These are phyloP conservation scores for Globisporangium parvum DNA, from an alignment of 352 stramenopile genomes.

Conservation along the genomic window DNA sequence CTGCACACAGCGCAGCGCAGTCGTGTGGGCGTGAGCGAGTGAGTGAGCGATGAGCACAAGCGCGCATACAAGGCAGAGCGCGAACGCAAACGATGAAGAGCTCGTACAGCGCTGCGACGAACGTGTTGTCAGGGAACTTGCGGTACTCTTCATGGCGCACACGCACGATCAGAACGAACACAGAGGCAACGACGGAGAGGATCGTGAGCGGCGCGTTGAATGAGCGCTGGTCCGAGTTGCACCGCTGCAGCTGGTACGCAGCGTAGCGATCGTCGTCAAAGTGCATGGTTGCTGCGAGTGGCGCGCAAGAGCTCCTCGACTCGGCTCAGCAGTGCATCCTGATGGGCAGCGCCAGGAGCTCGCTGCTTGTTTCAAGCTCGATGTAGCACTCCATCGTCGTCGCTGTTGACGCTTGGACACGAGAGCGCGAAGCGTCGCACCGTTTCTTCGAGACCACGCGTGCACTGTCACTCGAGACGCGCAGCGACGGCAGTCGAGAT, in stretches of 20 bases:
- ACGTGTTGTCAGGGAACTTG: conserved; percentile 30
- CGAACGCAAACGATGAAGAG: too few relatives aligned
- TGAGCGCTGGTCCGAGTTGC: conserved; percentile 19
- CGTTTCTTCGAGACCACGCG: conserved; percentile 4
- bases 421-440: conserved; percentile 1
- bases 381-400: too few relatives aligned
- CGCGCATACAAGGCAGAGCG: not conserved
- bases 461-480: not conserved
- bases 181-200: conserved; percentile 19
- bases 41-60: not conserved
- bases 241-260: conserved; percentile 20
- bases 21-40: not conserved
- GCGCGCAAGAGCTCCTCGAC: not conserved
- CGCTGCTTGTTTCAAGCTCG: too few relatives aligned
- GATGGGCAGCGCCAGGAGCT: too few relatives aligned
- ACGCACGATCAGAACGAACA: conserved; percentile 18
- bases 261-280: conserved; percentile 20
- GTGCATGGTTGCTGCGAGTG: conserved; percentile 1
- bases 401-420: too few relatives aligned
- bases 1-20: conserved; percentile 3
- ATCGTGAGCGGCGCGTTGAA: conserved; percentile 26
- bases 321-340: not conserved
- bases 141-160: conserved; percentile 22
- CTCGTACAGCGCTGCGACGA: conserved; percentile 24
- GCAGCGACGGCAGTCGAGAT: not conserved